Evolutionary conservation across 208 protist genomes (phyloP), one percentile per base, ranked within the genome.

Genomic region (Balamuthia mandrillaris): DNA sequence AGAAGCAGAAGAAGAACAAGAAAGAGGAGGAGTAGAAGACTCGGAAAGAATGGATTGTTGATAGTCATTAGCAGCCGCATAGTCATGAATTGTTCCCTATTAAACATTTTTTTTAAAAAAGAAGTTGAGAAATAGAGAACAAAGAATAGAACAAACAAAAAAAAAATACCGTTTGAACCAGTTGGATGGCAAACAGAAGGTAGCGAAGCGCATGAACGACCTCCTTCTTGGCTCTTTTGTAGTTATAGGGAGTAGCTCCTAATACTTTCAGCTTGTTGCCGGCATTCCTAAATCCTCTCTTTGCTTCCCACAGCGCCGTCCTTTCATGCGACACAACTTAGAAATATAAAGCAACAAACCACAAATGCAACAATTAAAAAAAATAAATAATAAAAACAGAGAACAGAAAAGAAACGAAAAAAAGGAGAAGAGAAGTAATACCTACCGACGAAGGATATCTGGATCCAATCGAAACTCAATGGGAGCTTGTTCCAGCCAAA

Each of bases 121-220:
- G n/a, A n/a, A n/a, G n/a, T n/a, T n/a, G n/a, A n/a, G n/a, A n/a
- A n/a, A n/a, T n/a, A n/a, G n/a, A n/a, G n/a, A n/a, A n/a, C n/a
- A n/a, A n/a, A n/a, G n/a, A n/a, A n/a, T n/a, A n/a, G n/a, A n/a
- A n/a, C n/a, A n/a, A n/a, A n/a, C n/a, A n/a, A n/a, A n/a, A n/a
- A n/a, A n/a, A n/a, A n/a, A n/a, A n/a, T n/a, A n/a, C n/a, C n/a
- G n/a, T 52, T 41, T 81, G 35, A 14, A 81, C 51, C 47, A 81
- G 31, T 33, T 81, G 72, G 47, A 81, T 60, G 31, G 72, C 72
- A 54, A 81, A 81, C 9, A 81, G 72, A 5, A 81, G 72, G 41
- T 81, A 81, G 29, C 72, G 72, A 31, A 81, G 60, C 21, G 72
- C 29, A 49, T 81, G 72, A 10, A 81, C 47, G 44, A 81, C 60